These are phyloP conservation scores for Alternaria ventricosa DNA, from an alignment of 2,329 filamentous ascomycete genomes.

Conservation along the genomic window DNA sequence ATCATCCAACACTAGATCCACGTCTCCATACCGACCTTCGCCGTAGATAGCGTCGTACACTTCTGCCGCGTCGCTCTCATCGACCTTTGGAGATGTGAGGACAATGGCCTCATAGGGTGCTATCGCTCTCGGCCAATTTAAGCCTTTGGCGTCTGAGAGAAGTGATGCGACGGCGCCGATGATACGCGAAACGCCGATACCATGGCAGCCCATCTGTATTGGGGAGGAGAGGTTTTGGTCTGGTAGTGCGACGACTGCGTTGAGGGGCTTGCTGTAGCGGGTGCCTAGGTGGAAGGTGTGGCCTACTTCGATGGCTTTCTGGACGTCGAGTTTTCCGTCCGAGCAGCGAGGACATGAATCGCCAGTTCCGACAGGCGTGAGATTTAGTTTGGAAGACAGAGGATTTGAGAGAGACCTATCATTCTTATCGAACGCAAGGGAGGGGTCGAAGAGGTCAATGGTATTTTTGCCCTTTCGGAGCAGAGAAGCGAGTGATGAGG, in stretches of 20 bases:
- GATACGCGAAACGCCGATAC: slow-evolving; percentile 90
- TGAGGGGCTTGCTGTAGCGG: slow-evolving; percentile 79
- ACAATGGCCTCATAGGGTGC: slow-evolving; percentile 83
- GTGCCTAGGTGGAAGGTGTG: slow-evolving; percentile 96
- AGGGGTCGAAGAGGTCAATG: slow-evolving; percentile 29
- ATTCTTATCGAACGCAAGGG: background rate
- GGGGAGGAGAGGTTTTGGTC: slow-evolving; percentile 53
- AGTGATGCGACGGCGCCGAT: slow-evolving; percentile 85
- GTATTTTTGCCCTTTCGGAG: slow-evolving; percentile 24
- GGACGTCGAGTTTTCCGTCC: slow-evolving; percentile 66
- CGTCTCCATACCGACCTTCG: background rate
- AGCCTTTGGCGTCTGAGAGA: slow-evolving; percentile 69
- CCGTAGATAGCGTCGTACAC: slow-evolving; percentile 68
- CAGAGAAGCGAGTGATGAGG: slow-evolving; percentile 25
- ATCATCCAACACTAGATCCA: slow-evolving; percentile 50
- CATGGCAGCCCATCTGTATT: slow-evolving; percentile 95
- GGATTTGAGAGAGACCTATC: background rate
- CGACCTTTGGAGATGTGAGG: slow-evolving; percentile 58
- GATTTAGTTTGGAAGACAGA: slow-evolving; percentile 49
- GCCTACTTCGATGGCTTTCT: slow-evolving; percentile 84
- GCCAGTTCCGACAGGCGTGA: slow-evolving; percentile 70
- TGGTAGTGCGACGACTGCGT: slow-evolving; percentile 65
- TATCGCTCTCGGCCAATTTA: slow-evolving; percentile 88
- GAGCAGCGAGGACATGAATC: slow-evolving; percentile 77
- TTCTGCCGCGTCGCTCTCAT: slow-evolving; percentile 57